Evolutionary conservation across 2,329 filamentous ascomycete species (phyloP), one percentile per base, ranked within the genome.

Genomic region (Neonectria faginata): DNA sequence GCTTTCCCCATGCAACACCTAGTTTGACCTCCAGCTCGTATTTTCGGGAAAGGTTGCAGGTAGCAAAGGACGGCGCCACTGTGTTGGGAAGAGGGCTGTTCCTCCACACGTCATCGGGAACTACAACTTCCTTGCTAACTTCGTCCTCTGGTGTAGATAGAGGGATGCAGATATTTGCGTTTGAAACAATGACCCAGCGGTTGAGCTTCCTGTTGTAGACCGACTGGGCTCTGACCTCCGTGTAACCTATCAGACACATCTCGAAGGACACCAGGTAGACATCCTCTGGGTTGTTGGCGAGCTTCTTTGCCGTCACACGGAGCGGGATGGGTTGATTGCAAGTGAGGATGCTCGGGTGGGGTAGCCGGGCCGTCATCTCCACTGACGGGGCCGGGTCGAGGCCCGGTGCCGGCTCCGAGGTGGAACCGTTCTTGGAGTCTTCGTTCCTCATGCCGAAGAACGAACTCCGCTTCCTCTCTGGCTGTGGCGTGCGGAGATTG

Each of bases 241-340:
- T 98, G 66, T 89, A 89, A 4, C 92, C 92, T 55, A 97, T 86
- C 12, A 99, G 84, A 60, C 93, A 89, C 66, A 98, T 88, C 73
- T 97, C 92, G 5, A 98, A 81, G 36, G 91, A 91, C 39, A 91
- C 88, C 12, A 99, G 81, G 71, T 90, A 93, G 1, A 97, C 84
- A 27, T 88, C 86, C 60, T 93, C 92, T 0, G 84, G 82, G 53
- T 88, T 89, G 18, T 90, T 84, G 59, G 86, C 90, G 22, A 94
- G 81, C 76, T 93, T 97, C 73, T 91, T 93, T 42, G 94, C 85
- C 14, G 97, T 82, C 9, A 99, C 81, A 1, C 93, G 88, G 3
- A 98, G 83, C 0, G 95, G 95, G 8, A 98, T 73, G 5, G 93
- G 89, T 69, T 94, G 87, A 76, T 97, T 97, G 81, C 94, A 97